Conservation (phyloP, 441 rosid species). For the Manihot esculenta region DNA sequence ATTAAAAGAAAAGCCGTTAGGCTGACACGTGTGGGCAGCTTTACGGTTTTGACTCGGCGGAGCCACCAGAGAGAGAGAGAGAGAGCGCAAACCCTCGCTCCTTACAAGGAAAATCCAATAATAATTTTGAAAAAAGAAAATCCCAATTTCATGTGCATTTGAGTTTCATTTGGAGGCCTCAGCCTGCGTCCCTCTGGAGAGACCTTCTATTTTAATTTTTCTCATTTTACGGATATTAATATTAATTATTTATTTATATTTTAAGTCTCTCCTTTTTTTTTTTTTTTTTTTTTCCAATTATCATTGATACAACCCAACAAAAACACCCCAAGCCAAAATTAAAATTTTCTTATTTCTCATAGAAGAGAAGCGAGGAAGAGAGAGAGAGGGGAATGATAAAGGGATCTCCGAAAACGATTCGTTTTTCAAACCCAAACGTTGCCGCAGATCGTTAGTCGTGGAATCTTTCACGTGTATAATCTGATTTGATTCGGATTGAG, state of each 20-base stretch:
- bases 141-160: slow-evolving; percentile 44
- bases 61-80: slow-evolving; percentile 43
- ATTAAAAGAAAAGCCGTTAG: too few species aligned
- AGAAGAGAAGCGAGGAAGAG: too few species aligned
- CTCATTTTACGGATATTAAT: neutral
- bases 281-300: neutral
- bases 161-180: slow-evolving; percentile 36
- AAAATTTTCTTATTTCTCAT: neutral
- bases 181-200: too few species aligned
- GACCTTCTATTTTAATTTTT: neutral
- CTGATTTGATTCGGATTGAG: slow-evolving; percentile 5
- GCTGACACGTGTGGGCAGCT: slow-evolving; percentile 27
- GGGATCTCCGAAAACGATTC: slow-evolving; percentile 25
- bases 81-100: slow-evolving; percentile 8
- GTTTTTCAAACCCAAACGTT: slow-evolving; percentile 19
- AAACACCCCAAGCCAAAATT: neutral
- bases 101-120: neutral
- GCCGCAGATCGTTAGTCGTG: slow-evolving; percentile 14
- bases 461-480: neutral
- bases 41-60: slow-evolving; percentile 39
- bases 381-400: too few species aligned
- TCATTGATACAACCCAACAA: slow-evolving; percentile 14
- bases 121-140: neutral
- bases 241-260: neutral
- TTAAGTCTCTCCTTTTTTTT: slow-evolving; percentile 3